These are phyloP conservation scores for Rhodotorula sp. DNA, from an alignment of 1,284 basidiomycete species.

Conservation along the genomic window DNA sequence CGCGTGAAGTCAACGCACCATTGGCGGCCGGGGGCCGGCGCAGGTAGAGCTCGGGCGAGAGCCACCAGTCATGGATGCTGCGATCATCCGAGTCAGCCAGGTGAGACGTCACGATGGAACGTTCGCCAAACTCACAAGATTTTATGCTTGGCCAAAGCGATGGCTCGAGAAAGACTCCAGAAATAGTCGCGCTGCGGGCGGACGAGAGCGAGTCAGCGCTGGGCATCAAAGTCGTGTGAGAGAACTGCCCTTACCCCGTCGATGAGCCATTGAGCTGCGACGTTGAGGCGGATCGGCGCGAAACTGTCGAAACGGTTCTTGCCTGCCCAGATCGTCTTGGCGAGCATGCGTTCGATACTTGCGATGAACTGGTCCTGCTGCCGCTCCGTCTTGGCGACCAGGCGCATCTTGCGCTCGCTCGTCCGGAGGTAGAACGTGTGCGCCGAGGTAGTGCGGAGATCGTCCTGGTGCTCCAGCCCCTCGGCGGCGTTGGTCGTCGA, in stretches of 20 bases:
- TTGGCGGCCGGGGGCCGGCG: constrained; percentile 45
- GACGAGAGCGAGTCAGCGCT: not conserved
- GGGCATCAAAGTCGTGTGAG: too few species aligned
- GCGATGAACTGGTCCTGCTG: constrained; percentile 99
- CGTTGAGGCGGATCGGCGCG: constrained; percentile 87
- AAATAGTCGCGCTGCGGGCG: constrained; percentile 78
- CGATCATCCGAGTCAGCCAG: not conserved
- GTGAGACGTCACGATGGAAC: not conserved
- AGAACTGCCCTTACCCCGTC: constrained; percentile 70
- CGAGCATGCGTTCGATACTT: constrained; percentile 78
- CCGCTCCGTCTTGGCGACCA: constrained; percentile 87
- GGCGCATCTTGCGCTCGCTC: constrained; percentile 81
- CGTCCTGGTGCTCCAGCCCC: not conserved
- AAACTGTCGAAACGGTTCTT: constrained; percentile 89
- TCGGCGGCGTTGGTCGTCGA: constrained; percentile 30
- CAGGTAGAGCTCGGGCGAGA: constrained; percentile 62
- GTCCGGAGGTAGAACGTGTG: constrained; percentile 95
- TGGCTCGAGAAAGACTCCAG: constrained; percentile 94
- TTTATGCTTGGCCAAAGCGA: constrained; percentile 81
- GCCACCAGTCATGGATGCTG: constrained; percentile 90
- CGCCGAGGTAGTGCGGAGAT: constrained; percentile 52
- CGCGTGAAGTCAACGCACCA: constrained; percentile 6
- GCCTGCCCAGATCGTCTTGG: constrained; percentile 73
- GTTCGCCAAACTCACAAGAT: constrained; percentile 43
- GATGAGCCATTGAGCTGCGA: constrained; percentile 97